Conservation (phyloP, 2,329 filamentous ascomycete genomes). For the Diaporthe eres region DNA sequence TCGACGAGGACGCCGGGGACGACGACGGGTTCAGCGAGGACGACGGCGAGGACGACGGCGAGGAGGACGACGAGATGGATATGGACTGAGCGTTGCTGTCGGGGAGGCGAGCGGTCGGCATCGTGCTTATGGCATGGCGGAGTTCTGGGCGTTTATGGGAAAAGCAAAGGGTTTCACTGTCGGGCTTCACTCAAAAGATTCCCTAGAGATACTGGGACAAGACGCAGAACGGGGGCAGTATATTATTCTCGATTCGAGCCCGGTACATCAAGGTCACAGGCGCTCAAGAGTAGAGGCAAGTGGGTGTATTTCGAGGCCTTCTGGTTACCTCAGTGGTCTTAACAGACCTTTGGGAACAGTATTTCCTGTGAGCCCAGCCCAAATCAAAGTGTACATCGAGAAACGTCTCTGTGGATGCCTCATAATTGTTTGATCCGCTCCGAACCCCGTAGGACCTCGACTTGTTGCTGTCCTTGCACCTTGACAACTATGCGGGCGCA, state of each 20-base stretch:
- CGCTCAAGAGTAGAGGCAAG: background rate
- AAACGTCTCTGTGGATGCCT: background rate
- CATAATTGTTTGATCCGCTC: background rate
- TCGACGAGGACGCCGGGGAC: slow-evolving; percentile 50
- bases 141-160: slow-evolving; percentile 46
- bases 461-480: background rate
- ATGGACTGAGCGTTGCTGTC: slow-evolving; percentile 53
- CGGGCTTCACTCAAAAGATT: slow-evolving; percentile 33
- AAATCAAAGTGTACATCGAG: slow-evolving; percentile 3
- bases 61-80: slow-evolving; percentile 58
- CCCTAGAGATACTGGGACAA: slow-evolving; percentile 26
- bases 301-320: background rate
- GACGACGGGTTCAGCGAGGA: slow-evolving; percentile 47
- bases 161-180: slow-evolving; percentile 46
- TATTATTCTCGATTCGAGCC: slow-evolving; percentile 9
- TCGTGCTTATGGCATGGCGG: slow-evolving; percentile 36
- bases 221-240: slow-evolving; percentile 12
- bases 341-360: background rate
- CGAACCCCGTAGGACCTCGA: background rate
- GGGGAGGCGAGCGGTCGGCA: background rate
- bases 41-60: slow-evolving; percentile 53
- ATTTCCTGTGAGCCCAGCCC: background rate
- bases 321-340: background rate
- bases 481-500: background rate
- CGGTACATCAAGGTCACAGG: background rate